These are phyloP conservation scores for Cunninghamia lanceolata DNA, from an alignment of 75 land plant genomes.

Conservation along the genomic window DNA sequence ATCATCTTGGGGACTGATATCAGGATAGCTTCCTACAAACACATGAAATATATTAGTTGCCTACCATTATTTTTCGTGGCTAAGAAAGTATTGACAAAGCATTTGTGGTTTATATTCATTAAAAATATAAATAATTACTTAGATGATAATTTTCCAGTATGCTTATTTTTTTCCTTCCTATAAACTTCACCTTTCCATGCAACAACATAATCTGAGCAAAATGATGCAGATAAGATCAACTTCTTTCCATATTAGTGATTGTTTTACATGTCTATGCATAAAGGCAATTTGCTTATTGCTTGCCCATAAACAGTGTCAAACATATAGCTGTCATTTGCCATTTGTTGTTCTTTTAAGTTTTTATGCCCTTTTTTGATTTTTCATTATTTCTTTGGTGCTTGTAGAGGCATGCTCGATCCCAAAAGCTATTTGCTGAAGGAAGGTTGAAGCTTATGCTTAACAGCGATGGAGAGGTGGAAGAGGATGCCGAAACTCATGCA, in stretches of 20 bases:
- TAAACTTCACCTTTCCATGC: neutral
- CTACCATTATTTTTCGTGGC: neutral
- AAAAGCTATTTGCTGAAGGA: constrained; percentile 53
- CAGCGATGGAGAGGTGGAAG: constrained; percentile 75
- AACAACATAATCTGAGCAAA: neutral
- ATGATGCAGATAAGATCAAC: neutral
- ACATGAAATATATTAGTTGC: neutral
- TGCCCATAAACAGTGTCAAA: neutral
- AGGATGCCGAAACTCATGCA: constrained; percentile 71
- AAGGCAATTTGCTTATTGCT: neutral
- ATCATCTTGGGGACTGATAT: neutral
- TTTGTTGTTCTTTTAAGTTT: constrained; percentile 1
- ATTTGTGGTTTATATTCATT: neutral
- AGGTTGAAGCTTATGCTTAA: constrained; percentile 65
- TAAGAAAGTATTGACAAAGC: neutral
- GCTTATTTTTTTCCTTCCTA: neutral
- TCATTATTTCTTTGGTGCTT: constrained; percentile 5
- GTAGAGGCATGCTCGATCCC: constrained; percentile 67
- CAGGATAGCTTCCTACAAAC: neutral
- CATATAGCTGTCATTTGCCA: neutral
- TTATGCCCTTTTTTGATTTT: constrained; percentile 1
- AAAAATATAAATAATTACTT: neutral
- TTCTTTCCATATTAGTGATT: neutral
- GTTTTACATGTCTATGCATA: neutral
- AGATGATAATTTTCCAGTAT: neutral